These are phyloP conservation scores for Zizania palustris DNA, from an alignment of 202 grass and related monocot species.

Conservation along the genomic window DNA sequence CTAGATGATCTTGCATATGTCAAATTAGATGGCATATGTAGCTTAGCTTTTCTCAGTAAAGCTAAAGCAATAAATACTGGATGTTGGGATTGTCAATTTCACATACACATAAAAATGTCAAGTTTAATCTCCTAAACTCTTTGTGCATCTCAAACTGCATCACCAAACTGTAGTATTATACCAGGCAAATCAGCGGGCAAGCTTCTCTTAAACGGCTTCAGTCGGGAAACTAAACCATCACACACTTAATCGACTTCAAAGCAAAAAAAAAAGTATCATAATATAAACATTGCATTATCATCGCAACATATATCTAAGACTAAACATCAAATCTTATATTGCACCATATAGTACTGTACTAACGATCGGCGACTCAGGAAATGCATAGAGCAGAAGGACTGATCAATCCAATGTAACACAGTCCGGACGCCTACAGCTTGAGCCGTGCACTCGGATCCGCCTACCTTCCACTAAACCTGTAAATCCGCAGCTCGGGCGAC, in stretches of 20 bases:
- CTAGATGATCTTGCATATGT: not conserved
- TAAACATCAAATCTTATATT: not conserved
- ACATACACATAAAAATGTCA: not conserved
- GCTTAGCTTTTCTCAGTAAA: no score
- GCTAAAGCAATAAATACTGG: not conserved
- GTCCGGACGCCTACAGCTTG: not conserved
- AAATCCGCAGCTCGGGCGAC: not conserved
- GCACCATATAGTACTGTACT: not conserved
- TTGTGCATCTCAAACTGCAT: not conserved
- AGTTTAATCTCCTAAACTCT: not conserved
- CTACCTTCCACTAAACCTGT: not conserved
- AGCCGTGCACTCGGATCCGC: not conserved
- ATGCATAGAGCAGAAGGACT: not conserved
- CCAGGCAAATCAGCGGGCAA: not conserved
- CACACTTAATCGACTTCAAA: not conserved
- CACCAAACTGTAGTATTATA: not conserved
- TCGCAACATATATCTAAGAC: no score
- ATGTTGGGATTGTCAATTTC: not conserved
- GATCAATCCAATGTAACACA: constrained; percentile 1
- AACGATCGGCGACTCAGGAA: not conserved
- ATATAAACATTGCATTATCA: not conserved
- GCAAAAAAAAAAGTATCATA: no score
- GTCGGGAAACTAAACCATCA: not conserved
- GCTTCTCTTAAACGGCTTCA: not conserved
- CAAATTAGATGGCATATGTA: not conserved